Conservation (phyloP, 164 flowering plant species). For the Annona cherimola region DNA sequence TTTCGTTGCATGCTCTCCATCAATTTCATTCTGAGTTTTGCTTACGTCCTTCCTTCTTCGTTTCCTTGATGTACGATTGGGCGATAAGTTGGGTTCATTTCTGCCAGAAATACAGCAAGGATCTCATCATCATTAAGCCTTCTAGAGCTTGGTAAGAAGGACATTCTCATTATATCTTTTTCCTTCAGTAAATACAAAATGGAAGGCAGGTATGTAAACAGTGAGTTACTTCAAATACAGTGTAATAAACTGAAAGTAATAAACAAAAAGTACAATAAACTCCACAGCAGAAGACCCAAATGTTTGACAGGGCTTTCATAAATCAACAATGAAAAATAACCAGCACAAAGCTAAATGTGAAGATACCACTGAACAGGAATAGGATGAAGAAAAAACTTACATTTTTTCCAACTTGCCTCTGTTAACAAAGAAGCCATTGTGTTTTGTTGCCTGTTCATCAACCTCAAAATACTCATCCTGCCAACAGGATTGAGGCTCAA, state of each 20-base stretch:
- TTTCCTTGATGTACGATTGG: constrained; percentile 68
- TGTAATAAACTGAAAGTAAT: no score
- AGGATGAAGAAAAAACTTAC: constrained; percentile 42
- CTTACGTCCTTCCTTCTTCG: constrained; percentile 66
- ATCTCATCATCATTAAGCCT: neutral
- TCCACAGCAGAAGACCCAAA: neutral
- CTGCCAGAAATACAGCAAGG: constrained; percentile 20
- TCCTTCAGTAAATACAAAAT: neutral
- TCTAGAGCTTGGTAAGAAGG: neutral
- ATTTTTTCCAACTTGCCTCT: constrained; percentile 81
- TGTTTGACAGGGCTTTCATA: neutral
- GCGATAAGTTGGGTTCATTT: constrained; percentile 43
- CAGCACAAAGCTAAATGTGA: neutral
- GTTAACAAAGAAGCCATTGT: constrained; percentile 92
- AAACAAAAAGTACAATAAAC: no score
- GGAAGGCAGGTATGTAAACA: neutral
- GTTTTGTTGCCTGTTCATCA: constrained; percentile 78
- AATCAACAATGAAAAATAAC: neutral
- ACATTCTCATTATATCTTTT: neutral
- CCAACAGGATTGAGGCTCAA: constrained; percentile 13
- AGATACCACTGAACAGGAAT: neutral
- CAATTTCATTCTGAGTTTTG: constrained; percentile 38
- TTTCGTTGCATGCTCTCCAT: constrained; percentile 33
- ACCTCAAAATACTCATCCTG: constrained; percentile 99
- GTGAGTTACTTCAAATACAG: neutral